These are phyloP conservation scores for Inosperma sp. DNA, from an alignment of 768 basidiomycete genomes.

Conservation along the genomic window DNA sequence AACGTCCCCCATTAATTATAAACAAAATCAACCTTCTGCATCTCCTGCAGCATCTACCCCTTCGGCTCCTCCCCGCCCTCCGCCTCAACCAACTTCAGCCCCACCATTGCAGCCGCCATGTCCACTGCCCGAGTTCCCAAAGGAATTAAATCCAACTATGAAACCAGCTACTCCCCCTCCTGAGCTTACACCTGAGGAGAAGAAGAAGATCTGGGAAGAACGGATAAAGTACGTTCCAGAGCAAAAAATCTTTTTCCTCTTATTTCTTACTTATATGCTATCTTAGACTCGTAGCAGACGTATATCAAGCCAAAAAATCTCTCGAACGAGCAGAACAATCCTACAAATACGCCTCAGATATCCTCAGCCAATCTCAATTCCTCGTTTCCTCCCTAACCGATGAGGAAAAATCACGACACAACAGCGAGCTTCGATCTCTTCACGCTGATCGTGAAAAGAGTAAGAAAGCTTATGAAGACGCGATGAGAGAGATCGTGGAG, in stretches of 20 bases:
- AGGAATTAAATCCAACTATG: neutral
- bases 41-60: slow-evolving; percentile 21
- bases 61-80: slow-evolving; percentile 19
- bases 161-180: slow-evolving; percentile 5
- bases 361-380: slow-evolving; percentile 1
- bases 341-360: slow-evolving; percentile 2
- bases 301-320: slow-evolving; percentile 9
- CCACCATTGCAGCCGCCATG: slow-evolving; percentile 19
- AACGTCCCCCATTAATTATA: slow-evolving; percentile 7
- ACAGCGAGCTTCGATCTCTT: neutral
- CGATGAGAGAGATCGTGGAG: slow-evolving; percentile 4
- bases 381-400: slow-evolving; percentile 5
- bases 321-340: slow-evolving; percentile 10
- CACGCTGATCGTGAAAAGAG: slow-evolving; percentile 1
- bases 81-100: slow-evolving; percentile 23
- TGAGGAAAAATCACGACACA: slow-evolving; percentile 4
- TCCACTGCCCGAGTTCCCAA: slow-evolving; percentile 4
- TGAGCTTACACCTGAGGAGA: slow-evolving; percentile 6
- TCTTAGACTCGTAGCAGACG: slow-evolving; percentile 15
- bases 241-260: neutral
- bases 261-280: neutral
- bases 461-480: neutral
- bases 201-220: slow-evolving; percentile 15
- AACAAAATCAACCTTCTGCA: slow-evolving; percentile 3
- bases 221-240: slow-evolving; percentile 17